These are phyloP conservation scores for Salix caprea DNA, from an alignment of 345 rosid genomes.

Conservation along the genomic window DNA sequence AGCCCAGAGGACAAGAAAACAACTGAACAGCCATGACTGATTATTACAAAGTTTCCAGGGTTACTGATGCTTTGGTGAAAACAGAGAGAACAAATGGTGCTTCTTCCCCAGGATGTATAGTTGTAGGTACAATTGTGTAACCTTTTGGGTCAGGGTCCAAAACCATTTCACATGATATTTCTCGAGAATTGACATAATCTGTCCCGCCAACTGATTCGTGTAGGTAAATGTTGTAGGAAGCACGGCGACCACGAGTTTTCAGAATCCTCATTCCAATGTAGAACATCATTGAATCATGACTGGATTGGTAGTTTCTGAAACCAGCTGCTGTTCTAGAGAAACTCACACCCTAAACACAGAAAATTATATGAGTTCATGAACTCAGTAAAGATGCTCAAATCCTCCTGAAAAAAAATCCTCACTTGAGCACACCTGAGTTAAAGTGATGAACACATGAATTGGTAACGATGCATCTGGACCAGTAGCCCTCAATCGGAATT, in stretches of 20 bases:
- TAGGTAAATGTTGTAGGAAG: constrained; percentile 88
- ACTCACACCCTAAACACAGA: constrained; percentile 74
- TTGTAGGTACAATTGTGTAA: constrained; percentile 97
- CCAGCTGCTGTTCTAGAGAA: constrained; percentile 96
- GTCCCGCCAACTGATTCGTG: constrained; percentile 99
- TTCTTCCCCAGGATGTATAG: constrained; percentile 99
- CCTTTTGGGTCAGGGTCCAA: constrained; percentile 99
- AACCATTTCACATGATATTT: constrained; percentile 99
- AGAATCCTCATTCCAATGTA: constrained; percentile 98
- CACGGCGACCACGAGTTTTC: constrained; percentile 94
- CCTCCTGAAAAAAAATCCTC: constrained; percentile 21
- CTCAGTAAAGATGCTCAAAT: neutral
- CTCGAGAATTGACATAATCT: constrained; percentile 98
- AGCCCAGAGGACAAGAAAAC: constrained; percentile 19
- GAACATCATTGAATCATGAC: constrained; percentile 90
- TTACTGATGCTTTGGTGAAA: constrained; percentile 81
- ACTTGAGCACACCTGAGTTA: constrained; percentile 71
- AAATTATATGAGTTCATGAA: constrained; percentile 1
- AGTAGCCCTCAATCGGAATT: constrained; percentile 81
- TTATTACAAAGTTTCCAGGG: constrained; percentile 68
- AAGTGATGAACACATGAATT: constrained; percentile 87
- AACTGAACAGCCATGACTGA: constrained; percentile 1
- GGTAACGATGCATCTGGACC: constrained; percentile 90
- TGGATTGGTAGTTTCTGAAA: constrained; percentile 87
- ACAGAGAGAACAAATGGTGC: constrained; percentile 98